Percentiles rank a stretch among this genome's conserved stretches.
Conservation (phyloP, 1,139 yeast genomes). For the Yamadazyma blattariae region DNA sequence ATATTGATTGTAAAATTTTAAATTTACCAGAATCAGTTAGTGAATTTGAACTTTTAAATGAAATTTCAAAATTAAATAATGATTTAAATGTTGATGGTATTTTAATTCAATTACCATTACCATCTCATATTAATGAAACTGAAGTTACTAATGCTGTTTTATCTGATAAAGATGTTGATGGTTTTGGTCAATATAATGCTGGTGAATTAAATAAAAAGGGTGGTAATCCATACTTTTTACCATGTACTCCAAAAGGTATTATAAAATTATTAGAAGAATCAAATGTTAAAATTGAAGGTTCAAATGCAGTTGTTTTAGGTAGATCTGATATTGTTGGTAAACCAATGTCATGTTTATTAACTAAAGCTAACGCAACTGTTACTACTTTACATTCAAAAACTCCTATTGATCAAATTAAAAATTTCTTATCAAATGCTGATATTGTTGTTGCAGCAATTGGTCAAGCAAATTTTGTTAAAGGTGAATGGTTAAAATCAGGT, state of each 20-base stretch:
- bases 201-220: slow-evolving; percentile 91
- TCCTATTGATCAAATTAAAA: slow-evolving; percentile 50
- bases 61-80: slow-evolving; percentile 63
- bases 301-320: slow-evolving; percentile 91
- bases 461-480: slow-evolving; percentile 74
- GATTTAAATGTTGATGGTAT: slow-evolving; percentile 79
- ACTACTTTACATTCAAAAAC: slow-evolving; percentile 82
- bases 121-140: slow-evolving; percentile 76
- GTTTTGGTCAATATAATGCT: slow-evolving; percentile 85
- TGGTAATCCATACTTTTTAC: slow-evolving; percentile 81
- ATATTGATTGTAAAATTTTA: slow-evolving; percentile 67
- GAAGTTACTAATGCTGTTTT: slow-evolving; percentile 73
- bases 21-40: slow-evolving; percentile 61
- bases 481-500: slow-evolving; percentile 83
- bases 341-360: slow-evolving; percentile 83
- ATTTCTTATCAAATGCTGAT: slow-evolving; percentile 71
- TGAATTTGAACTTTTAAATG: slow-evolving; percentile 57
- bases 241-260: slow-evolving; percentile 97
- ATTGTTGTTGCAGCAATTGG: slow-evolving; percentile 94
- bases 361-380: slow-evolving; percentile 80
- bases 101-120: slow-evolving; percentile 88
- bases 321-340: slow-evolving; percentile 96
- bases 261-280: slow-evolving; percentile 69
- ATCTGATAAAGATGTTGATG: slow-evolving; percentile 90
- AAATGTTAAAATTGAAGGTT: slow-evolving; percentile 64